A percentile compares a stretch with the other conserved stretches of the same genome.
These are phyloP conservation scores for Crithidia expoeki DNA, from an alignment of 208 protist genomes.

Conservation along the genomic window DNA sequence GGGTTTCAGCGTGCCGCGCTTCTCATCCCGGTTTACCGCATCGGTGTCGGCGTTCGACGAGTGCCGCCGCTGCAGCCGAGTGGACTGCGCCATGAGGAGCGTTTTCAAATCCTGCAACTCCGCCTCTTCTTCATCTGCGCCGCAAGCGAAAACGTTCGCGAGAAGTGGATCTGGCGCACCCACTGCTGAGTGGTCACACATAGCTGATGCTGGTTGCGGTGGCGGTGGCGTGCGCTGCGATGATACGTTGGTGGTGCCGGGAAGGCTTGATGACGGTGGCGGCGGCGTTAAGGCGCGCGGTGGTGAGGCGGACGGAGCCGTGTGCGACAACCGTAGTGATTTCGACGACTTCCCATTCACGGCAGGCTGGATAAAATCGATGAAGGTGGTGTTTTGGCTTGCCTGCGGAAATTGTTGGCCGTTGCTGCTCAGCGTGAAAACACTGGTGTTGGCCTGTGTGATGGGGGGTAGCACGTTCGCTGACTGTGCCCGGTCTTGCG, in stretches of 20 bases:
- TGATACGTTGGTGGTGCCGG: neutral
- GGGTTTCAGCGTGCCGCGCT: constrained; percentile 1
- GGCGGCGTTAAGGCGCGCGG: neutral
- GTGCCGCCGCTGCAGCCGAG: constrained; percentile 34
- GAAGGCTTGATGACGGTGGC: neutral
- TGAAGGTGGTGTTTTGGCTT: neutral
- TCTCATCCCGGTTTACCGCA: neutral
- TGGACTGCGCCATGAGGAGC: constrained; percentile 57
- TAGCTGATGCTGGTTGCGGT: neutral
- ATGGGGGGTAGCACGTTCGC: constrained; percentile 11
- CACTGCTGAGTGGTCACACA: neutral
- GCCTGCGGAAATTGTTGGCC: neutral
- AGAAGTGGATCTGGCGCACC: neutral
- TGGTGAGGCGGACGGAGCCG: neutral
- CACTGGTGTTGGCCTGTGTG: neutral
- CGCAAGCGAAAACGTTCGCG: neutral
- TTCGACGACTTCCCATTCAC: neutral
- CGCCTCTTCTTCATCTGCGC: constrained; percentile 25
- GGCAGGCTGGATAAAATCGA: constrained; percentile 1
- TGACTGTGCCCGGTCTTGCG: neutral
- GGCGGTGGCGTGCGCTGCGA: neutral
- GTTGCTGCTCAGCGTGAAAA: neutral
- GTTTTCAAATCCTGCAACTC: constrained; percentile 59
- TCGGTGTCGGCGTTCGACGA: neutral
- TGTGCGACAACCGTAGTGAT: neutral